Percentiles rank a stretch among this genome's conserved stretches.
Evolutionary conservation across 1,139 yeast genomes (phyloP).

Genomic region (Yamadazyma dendronema): DNA sequence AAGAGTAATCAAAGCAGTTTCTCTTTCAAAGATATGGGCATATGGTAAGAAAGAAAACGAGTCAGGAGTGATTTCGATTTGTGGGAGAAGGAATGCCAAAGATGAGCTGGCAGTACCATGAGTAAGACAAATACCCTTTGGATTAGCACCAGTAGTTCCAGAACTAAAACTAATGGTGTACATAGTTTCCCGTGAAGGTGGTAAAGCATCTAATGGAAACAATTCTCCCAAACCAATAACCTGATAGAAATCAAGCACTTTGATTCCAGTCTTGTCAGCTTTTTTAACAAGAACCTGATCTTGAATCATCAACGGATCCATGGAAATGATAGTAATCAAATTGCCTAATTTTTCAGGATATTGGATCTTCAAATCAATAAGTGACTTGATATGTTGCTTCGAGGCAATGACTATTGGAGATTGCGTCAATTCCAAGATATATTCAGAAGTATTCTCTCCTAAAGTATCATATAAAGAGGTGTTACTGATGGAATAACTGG

Average conservation of each 20-base stretch:
- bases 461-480: conserved; percentile 43
- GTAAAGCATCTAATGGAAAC: conserved; percentile 22
- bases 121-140: conserved; percentile 39
- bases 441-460: conserved; percentile 34
- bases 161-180: conserved; percentile 43
- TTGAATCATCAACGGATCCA: conserved; percentile 30
- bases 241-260: conserved; percentile 31
- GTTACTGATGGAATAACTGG: conserved; percentile 33
- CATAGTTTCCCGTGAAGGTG: conserved; percentile 29
- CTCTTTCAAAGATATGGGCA: conserved; percentile 68
- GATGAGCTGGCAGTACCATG: conserved; percentile 32
- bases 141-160: conserved; percentile 42
- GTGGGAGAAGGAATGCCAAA: conserved; percentile 19
- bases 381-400: conserved; percentile 25
- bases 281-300: conserved; percentile 19
- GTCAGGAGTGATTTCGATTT: conserved; percentile 11
- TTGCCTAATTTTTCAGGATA: conserved; percentile 25
- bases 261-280: conserved; percentile 24
- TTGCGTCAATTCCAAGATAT: conserved; percentile 32
- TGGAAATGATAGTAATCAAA: conserved; percentile 31
- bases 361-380: conserved; percentile 27
- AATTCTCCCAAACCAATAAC: conserved; percentile 28
- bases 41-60: conserved; percentile 53
- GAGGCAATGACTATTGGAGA: conserved; percentile 38
- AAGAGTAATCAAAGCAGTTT: conserved; percentile 23